Evolutionary conservation across 1,284 basidiomycete species (phyloP).

Genomic region (Ustilago sp.): DNA sequence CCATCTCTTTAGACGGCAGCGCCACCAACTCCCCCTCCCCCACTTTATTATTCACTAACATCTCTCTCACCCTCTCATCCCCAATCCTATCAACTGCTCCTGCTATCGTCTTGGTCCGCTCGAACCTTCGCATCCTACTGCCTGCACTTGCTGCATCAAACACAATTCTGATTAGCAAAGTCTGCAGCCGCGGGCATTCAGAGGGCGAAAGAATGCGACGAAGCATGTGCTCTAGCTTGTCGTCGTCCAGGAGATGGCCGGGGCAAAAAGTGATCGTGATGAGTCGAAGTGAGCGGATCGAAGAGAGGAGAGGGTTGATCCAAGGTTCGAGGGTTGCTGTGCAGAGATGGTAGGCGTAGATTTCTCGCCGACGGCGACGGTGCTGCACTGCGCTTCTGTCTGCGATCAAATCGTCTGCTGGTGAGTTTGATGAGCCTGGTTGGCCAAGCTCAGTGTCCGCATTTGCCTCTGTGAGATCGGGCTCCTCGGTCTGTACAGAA

Average conservation of each 20-base stretch:
- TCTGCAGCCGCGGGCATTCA: slow-evolving; percentile 29
- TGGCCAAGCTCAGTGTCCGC: not conserved
- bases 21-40: slow-evolving; percentile 34
- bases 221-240: slow-evolving; percentile 54
- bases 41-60: slow-evolving; percentile 22
- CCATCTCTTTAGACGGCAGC: not conserved
- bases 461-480: not conserved
- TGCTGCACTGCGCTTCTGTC: not conserved
- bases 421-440: not conserved
- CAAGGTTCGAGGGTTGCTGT: slow-evolving; percentile 46
- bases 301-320: slow-evolving; percentile 40
- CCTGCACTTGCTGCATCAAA: slow-evolving; percentile 39
- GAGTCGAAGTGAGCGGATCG: slow-evolving; percentile 36
- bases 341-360: slow-evolving; percentile 51
- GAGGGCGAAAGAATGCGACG: slow-evolving; percentile 35
- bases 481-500: not conserved
- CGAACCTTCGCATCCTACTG: slow-evolving; percentile 39
- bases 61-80: slow-evolving; percentile 42
- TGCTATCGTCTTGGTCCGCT: slow-evolving; percentile 50
- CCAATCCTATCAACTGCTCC: slow-evolving; percentile 46
- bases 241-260: slow-evolving; percentile 49
- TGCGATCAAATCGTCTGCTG: not conserved
- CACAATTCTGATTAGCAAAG: slow-evolving; percentile 38
- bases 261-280: slow-evolving; percentile 53
- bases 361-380: slow-evolving; percentile 18